These are phyloP conservation scores for Penicillium antarcticum DNA, from an alignment of 495 filamentous ascomycete genomes.

Conservation along the genomic window DNA sequence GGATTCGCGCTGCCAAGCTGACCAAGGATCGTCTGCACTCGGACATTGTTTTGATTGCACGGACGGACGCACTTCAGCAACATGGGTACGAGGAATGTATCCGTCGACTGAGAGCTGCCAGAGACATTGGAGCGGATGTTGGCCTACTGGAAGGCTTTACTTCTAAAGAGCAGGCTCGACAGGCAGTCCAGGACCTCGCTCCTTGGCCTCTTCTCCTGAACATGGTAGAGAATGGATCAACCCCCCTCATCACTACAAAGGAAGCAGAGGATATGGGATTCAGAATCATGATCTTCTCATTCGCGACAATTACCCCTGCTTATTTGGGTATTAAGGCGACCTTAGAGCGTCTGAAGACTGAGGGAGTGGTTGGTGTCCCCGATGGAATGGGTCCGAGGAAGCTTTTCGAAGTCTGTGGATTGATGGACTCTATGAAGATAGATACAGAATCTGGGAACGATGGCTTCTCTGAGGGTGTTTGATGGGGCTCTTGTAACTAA, in stretches of 20 bases:
- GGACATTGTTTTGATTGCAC: slow-evolving; percentile 67
- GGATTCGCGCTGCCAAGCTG: slow-evolving; percentile 52
- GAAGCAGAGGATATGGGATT: slow-evolving; percentile 62
- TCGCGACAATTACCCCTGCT: slow-evolving; percentile 48
- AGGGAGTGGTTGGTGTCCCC: slow-evolving; percentile 47
- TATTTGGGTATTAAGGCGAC: slow-evolving; percentile 49
- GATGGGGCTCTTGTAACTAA: too few species aligned
- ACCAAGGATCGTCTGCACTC: slow-evolving; percentile 46
- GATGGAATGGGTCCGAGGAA: slow-evolving; percentile 44
- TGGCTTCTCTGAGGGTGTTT: slow-evolving; percentile 42
- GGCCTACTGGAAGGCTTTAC: slow-evolving; percentile 64
- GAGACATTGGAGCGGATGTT: slow-evolving; percentile 58
- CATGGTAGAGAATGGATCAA: slow-evolving; percentile 60
- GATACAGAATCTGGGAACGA: slow-evolving; percentile 54
- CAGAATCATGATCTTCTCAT: slow-evolving; percentile 60
- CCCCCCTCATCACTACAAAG: slow-evolving; percentile 51
- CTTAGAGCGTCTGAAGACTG: slow-evolving; percentile 42
- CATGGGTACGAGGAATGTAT: slow-evolving; percentile 62
- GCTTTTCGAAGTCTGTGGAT: slow-evolving; percentile 57
- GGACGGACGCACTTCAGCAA: slow-evolving; percentile 62
- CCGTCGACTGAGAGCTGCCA: slow-evolving; percentile 50
- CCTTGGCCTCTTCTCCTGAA: slow-evolving; percentile 61
- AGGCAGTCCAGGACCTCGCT: slow-evolving; percentile 51
- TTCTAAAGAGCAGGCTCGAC: slow-evolving; percentile 48
- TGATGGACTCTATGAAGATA: slow-evolving; percentile 54